Conservation (phyloP, 768 basidiomycete species). For the Suillus ampliporus region DNA sequence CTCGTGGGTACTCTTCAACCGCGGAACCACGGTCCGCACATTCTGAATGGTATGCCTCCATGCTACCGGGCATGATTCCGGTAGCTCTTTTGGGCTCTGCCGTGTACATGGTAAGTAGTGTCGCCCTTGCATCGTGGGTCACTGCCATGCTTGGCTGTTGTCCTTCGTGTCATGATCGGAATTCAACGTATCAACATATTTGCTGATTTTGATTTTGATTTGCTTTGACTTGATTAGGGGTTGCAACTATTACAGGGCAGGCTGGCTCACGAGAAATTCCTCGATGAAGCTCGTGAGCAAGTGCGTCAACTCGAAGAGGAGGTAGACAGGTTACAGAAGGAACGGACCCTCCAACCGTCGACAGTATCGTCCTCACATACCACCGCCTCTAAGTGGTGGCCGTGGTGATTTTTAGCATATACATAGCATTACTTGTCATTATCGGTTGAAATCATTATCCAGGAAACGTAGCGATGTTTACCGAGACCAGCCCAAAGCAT, state of each 20-base stretch:
- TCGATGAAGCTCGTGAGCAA: conserved; percentile 61
- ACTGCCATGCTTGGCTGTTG: conserved; percentile 4
- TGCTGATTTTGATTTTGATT: conserved; percentile 22
- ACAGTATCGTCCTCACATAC: conserved; percentile 9
- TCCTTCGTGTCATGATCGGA: conserved; percentile 12
- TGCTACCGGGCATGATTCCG: conserved; percentile 80
- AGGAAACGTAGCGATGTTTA: background rate
- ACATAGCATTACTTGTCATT: background rate
- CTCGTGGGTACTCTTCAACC: conserved; percentile 1
- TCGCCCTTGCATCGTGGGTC: conserved; percentile 7
- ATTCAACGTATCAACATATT: conserved; percentile 12
- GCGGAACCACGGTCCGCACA: conserved; percentile 50
- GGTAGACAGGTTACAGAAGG: conserved; percentile 46
- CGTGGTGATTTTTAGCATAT: conserved; percentile 9
- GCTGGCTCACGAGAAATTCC: conserved; percentile 73
- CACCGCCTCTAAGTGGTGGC: conserved; percentile 29
- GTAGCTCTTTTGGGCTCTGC: conserved; percentile 79
- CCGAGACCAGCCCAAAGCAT: background rate
- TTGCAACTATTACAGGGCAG: conserved; percentile 66
- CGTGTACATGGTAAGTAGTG: conserved; percentile 67
- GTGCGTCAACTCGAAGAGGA: conserved; percentile 65
- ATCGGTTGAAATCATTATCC: background rate
- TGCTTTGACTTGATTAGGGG: conserved; percentile 46
- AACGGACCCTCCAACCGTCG: conserved; percentile 12
- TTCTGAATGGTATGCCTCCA: conserved; percentile 68